Evolutionary conservation across 2,329 filamentous ascomycete genomes (phyloP).

Genomic region (Neofusicoccum kwambonambiense): DNA sequence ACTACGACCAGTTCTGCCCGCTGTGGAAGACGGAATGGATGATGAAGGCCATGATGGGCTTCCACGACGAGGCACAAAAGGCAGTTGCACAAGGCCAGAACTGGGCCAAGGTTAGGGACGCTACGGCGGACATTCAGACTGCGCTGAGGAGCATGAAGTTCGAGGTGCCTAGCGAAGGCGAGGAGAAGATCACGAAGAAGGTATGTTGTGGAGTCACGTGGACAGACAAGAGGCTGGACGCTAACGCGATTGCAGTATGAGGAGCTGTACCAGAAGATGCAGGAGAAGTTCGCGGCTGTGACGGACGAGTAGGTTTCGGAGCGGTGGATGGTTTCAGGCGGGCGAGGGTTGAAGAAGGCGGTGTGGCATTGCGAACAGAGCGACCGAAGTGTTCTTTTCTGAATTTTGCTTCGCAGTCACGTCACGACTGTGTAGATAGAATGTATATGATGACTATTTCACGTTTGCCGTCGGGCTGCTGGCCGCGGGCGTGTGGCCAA

Average conservation of each 20-base stretch:
- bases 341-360: not conserved
- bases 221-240: not conserved
- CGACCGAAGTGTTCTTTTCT: not conserved
- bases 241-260: constrained; percentile 70
- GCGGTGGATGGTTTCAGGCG: constrained; percentile 2
- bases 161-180: constrained; percentile 81
- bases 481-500: not conserved
- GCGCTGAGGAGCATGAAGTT: constrained; percentile 94
- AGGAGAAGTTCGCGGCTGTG: constrained; percentile 95
- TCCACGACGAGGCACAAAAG: constrained; percentile 97
- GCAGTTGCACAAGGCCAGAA: constrained; percentile 84
- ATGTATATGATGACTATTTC: constrained; percentile 3
- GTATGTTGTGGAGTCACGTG: constrained; percentile 47
- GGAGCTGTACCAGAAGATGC: constrained; percentile 84
- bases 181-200: constrained; percentile 81
- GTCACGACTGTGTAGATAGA: constrained; percentile 7
- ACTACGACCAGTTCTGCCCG: constrained; percentile 99
- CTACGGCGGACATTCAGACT: constrained; percentile 81
- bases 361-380: not conserved
- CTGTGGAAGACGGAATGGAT: constrained; percentile 99
- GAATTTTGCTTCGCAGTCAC: constrained; percentile 3
- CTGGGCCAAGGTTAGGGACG: constrained; percentile 91
- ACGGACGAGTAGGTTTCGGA: constrained; percentile 73
- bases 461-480: not conserved
- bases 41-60: constrained; percentile 99